These are phyloP conservation scores for Diaporthe sp. DNA, from an alignment of 2,329 filamentous ascomycete genomes.

Conservation along the genomic window DNA sequence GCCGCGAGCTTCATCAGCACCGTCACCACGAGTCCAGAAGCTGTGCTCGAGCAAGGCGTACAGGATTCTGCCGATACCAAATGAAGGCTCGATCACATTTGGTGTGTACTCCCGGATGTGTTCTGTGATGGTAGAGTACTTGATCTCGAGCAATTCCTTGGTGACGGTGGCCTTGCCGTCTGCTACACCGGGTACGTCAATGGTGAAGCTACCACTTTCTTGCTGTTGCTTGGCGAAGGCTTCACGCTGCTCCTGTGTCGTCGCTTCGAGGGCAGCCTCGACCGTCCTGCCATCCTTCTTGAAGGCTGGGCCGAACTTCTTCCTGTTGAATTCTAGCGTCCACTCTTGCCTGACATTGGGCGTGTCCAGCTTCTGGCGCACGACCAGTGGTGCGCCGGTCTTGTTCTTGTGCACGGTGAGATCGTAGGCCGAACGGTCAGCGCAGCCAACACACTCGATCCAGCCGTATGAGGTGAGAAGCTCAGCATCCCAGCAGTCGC, in stretches of 20 bases:
- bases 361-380: conserved; percentile 83
- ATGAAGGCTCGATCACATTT: conserved; percentile 97
- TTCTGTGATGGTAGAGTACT: conserved; percentile 85
- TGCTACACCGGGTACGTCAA: conserved; percentile 77
- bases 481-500: conserved; percentile 98
- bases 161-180: conserved; percentile 83
- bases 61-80: conserved; percentile 94
- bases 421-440: conserved; percentile 95
- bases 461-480: conserved; percentile 92
- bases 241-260: conserved; percentile 84
- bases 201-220: conserved; percentile 78
- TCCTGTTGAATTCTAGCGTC: conserved; percentile 89
- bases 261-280: conserved; percentile 78
- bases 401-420: conserved; percentile 92
- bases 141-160: conserved; percentile 85
- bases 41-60: conserved; percentile 94
- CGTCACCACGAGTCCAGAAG: conserved; percentile 88
- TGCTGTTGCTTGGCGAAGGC: conserved; percentile 81
- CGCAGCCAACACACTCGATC: conserved; percentile 98
- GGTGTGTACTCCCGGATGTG: conserved; percentile 92
- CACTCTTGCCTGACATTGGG: conserved; percentile 88
- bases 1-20: conserved; percentile 85
- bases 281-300: conserved; percentile 94
- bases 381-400: conserved; percentile 87
- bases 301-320: conserved; percentile 94